Percentiles rank a stretch among this genome's conserved stretches.
Evolutionary conservation across 768 basidiomycete genomes (phyloP).

Genomic region (Gautieria morchelliformis): DNA sequence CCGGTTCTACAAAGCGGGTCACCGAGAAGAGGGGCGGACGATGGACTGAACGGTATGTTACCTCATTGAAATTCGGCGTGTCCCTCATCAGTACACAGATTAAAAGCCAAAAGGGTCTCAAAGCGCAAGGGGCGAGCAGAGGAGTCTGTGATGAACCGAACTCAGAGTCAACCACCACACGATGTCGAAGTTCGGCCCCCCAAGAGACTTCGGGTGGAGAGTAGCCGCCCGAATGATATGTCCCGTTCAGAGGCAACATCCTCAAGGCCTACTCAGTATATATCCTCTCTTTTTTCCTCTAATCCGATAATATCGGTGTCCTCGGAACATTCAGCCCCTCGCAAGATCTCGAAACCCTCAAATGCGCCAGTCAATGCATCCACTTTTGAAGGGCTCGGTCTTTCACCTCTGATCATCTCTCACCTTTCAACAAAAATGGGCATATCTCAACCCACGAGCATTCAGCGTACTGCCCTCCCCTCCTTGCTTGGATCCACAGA

Average conservation of each 20-base stretch:
- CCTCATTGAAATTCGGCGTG: slow-evolving; percentile 8
- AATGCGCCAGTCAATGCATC: slow-evolving; percentile 82
- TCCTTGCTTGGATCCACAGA: slow-evolving; percentile 43
- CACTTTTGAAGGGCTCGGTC: slow-evolving; percentile 72
- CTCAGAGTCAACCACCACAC: slow-evolving; percentile 7
- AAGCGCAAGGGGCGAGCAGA: slow-evolving; percentile 44
- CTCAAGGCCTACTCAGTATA: slow-evolving; percentile 44
- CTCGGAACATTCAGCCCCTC: slow-evolving; percentile 16
- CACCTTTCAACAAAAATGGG: slow-evolving; percentile 76
- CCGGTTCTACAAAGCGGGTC: not conserved
- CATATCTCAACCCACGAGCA: slow-evolving; percentile 80
- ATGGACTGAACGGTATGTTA: slow-evolving; percentile 46
- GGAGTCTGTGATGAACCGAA: slow-evolving; percentile 19
- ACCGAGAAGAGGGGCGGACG: slow-evolving; percentile 25
- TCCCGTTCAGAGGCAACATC: slow-evolving; percentile 13
- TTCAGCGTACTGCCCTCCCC: slow-evolving; percentile 66
- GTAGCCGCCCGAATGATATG: slow-evolving; percentile 11
- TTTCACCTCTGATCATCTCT: slow-evolving; percentile 68
- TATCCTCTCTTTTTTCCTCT: slow-evolving; percentile 83
- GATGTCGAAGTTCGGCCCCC: slow-evolving; percentile 25
- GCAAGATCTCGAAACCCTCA: slow-evolving; percentile 42
- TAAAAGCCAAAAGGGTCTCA: slow-evolving; percentile 63
- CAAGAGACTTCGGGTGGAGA: slow-evolving; percentile 36
- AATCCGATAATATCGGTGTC: slow-evolving; percentile 61
- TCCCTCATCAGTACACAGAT: slow-evolving; percentile 29